A percentile compares a stretch with the other conserved stretches of the same genome.
phyloP scores from a whole-genome alignment of 176 grass and related monocot species.

The Musa acuminata region DNA sequence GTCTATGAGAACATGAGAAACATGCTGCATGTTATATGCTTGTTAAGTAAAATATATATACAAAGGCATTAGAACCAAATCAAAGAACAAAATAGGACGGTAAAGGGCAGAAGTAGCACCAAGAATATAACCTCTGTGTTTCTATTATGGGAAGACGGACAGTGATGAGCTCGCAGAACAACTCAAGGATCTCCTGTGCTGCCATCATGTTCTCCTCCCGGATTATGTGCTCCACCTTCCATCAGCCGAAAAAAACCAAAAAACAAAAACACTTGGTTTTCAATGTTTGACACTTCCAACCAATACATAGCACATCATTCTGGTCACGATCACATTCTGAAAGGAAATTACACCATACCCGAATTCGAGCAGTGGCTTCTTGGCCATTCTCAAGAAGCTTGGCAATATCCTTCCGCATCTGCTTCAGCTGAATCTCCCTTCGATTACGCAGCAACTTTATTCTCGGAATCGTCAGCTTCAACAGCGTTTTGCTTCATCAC shows the following conservation, averaged over 20 bases:
- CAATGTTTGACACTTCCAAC: constrained; percentile 6
- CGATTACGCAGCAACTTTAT: constrained; percentile 96
- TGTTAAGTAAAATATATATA: neutral
- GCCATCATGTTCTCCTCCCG: constrained; percentile 99
- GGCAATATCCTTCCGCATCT: constrained; percentile 95
- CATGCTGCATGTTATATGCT: neutral
- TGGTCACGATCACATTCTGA: neutral
- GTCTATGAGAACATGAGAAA: neutral
- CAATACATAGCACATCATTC: constrained; percentile 7
- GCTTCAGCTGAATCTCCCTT: constrained; percentile 85
- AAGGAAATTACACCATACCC: constrained; percentile 30
- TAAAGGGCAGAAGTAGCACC: too few relatives aligned
- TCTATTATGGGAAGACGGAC: constrained; percentile 89
- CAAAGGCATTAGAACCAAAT: neutral
- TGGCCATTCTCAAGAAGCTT: constrained; percentile 93
- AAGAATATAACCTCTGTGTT: constrained; percentile 49
- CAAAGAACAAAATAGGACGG: neutral
- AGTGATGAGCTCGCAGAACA: constrained; percentile 80
- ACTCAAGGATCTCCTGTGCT: constrained; percentile 95
- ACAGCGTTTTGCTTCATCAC: constrained; percentile 71
- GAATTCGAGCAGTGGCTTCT: constrained; percentile 89
- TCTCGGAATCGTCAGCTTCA: constrained; percentile 92
- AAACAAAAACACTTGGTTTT: neutral
- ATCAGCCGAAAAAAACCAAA: neutral
- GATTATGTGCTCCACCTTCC: constrained; percentile 94